Conservation (phyloP, 306 rosid species). For the Acacia crassicarpa region DNA sequence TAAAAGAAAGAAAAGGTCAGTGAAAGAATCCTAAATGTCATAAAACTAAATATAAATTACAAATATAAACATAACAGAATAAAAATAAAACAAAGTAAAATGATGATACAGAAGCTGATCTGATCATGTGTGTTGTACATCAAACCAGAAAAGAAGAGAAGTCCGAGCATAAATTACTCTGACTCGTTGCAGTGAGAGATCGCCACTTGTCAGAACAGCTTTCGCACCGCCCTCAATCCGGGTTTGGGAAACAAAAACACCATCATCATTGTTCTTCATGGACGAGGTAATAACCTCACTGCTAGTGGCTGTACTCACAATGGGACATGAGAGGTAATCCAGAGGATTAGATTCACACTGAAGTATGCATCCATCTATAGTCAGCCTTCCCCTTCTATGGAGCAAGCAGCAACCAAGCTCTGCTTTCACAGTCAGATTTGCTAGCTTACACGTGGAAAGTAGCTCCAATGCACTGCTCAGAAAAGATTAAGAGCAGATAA, state of each 20-base stretch:
- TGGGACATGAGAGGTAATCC: constrained; percentile 86
- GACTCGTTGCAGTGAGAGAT: constrained; percentile 81
- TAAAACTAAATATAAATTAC: not conserved
- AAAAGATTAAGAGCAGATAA: constrained; percentile 43
- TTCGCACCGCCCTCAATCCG: constrained; percentile 97
- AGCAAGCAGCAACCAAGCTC: constrained; percentile 97
- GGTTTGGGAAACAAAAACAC: constrained; percentile 86
- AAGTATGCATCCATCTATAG: constrained; percentile 79
- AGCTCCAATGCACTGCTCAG: constrained; percentile 87
- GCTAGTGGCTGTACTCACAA: constrained; percentile 69
- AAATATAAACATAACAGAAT: not conserved
- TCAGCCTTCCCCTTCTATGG: constrained; percentile 88
- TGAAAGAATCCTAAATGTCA: constrained; percentile 30
- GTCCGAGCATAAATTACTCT: constrained; percentile 84
- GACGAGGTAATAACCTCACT: constrained; percentile 46
- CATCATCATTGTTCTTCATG: constrained; percentile 44
- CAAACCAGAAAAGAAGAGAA: constrained; percentile 90
- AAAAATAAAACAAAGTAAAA: constrained; percentile 20
- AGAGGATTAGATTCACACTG: constrained; percentile 87
- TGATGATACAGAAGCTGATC: constrained; percentile 31
- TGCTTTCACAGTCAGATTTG: constrained; percentile 85
- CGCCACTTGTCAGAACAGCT: constrained; percentile 82
- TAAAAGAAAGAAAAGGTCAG: not conserved
- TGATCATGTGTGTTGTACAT: constrained; percentile 59
- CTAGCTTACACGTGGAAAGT: constrained; percentile 82